These are phyloP conservation scores for Vaccinium corymbosum DNA, from an alignment of 148 eudicot species.

Conservation along the genomic window DNA sequence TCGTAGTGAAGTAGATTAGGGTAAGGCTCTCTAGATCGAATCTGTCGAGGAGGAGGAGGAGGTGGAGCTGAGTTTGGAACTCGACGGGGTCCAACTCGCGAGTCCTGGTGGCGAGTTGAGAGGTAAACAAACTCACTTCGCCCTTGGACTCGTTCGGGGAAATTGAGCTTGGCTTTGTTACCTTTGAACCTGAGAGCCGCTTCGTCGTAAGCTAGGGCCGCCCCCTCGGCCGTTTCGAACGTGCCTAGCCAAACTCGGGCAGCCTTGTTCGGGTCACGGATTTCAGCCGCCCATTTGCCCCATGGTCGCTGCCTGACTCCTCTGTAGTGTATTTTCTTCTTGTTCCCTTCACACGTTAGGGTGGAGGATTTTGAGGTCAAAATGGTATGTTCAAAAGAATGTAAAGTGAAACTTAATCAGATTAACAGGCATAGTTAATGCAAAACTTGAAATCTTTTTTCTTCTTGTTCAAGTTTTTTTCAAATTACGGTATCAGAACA, in stretches of 20 bases:
- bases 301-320: constrained; percentile 10
- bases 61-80: background rate
- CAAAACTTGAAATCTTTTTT: too few relatives aligned
- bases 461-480: too few relatives aligned
- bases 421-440: too few relatives aligned
- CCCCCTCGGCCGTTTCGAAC: background rate
- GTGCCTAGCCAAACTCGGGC: constrained; percentile 9
- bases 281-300: constrained; percentile 12
- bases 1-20: background rate
- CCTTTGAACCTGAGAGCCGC: constrained; percentile 14
- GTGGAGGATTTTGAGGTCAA: background rate
- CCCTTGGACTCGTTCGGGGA: constrained; percentile 3
- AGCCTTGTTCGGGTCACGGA: constrained; percentile 7
- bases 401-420: too few relatives aligned
- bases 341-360: constrained; percentile 6
- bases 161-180: constrained; percentile 3
- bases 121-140: constrained; percentile 1
- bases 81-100: background rate
- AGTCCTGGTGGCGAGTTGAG: background rate
- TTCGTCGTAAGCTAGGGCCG: background rate
- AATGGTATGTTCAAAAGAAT: background rate
- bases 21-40: background rate
- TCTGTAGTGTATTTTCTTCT: constrained; percentile 8
- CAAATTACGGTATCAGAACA: too few relatives aligned
- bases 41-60: background rate